These are phyloP conservation scores for Penicillium arizonense DNA, from an alignment of 495 filamentous ascomycete genomes.

Conservation along the genomic window DNA sequence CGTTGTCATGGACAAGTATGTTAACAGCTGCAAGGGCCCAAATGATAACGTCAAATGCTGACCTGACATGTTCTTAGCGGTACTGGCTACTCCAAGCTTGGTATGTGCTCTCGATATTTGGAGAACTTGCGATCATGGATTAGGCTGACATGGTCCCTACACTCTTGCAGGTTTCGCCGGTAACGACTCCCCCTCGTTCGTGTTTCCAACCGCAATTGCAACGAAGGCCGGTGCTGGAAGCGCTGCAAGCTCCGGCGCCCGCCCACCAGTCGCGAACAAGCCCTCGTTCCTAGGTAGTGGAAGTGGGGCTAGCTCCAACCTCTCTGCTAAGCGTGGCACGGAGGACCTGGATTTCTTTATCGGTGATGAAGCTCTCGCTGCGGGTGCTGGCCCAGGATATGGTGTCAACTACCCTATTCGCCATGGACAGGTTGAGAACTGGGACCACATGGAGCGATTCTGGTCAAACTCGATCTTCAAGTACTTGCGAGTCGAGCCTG, in stretches of 20 bases:
- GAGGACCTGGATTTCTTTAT: constrained; percentile 99
- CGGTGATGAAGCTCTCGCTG: constrained; percentile 89
- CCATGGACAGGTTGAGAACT: constrained; percentile 97
- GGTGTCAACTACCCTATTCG: constrained; percentile 95
- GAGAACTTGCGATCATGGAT: constrained; percentile 20
- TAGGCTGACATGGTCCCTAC: constrained; percentile 26
- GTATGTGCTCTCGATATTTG: constrained; percentile 45
- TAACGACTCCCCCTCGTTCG: constrained; percentile 98
- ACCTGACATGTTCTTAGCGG: constrained; percentile 59
- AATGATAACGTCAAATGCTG: constrained; percentile 16
- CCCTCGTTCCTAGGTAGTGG: constrained; percentile 93
- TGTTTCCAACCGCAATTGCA: constrained; percentile 97
- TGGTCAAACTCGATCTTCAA: constrained; percentile 99
- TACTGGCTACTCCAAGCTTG: constrained; percentile 97
- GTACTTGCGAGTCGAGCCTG: constrained; percentile 94
- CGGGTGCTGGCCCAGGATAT: constrained; percentile 84
- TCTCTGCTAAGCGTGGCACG: constrained; percentile 90
- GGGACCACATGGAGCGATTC: constrained; percentile 99
- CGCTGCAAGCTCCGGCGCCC: constrained; percentile 71
- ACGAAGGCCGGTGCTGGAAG: constrained; percentile 78
- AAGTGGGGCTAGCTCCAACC: constrained; percentile 73
- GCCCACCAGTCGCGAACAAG: constrained; percentile 88
- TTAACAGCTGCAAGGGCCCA: constrained; percentile 15
- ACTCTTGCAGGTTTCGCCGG: constrained; percentile 83
- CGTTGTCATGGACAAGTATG: constrained; percentile 99